Percentiles rank a stretch among this genome's conserved stretches.
These are phyloP conservation scores for Jaltomata sinuosa DNA, from an alignment of 257 asterid species.

Conservation along the genomic window DNA sequence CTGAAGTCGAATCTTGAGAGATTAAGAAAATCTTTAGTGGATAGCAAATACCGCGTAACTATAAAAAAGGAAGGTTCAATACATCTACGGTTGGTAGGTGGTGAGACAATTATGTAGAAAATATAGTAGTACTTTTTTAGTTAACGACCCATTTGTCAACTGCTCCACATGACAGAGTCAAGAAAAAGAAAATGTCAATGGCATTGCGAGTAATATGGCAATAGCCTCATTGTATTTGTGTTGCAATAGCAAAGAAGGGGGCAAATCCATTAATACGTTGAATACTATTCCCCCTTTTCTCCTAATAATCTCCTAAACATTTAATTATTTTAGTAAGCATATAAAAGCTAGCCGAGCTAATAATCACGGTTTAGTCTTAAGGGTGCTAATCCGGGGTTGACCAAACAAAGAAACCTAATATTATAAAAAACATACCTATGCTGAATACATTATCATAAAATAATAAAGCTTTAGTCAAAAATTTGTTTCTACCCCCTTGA, in stretches of 20 bases:
- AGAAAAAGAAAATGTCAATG: background rate
- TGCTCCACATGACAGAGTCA: background rate
- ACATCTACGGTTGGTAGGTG: background rate
- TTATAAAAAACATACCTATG: too few relatives aligned
- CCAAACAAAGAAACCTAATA: too few relatives aligned
- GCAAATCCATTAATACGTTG: background rate
- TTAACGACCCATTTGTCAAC: background rate
- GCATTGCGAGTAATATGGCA: background rate
- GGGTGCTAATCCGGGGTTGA: too few relatives aligned
- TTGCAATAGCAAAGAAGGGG: background rate
- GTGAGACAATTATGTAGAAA: background rate
- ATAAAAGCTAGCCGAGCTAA: background rate
- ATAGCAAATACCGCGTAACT: too few relatives aligned
- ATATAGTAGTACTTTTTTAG: background rate
- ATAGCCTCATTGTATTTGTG: background rate
- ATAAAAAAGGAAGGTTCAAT: background rate
- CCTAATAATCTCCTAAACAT: too few relatives aligned
- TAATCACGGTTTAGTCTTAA: background rate
- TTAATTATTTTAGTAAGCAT: background rate
- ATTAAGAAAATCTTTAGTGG: too few relatives aligned
- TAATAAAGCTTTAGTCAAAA: too few relatives aligned
- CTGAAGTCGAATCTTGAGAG: background rate
- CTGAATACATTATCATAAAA: too few relatives aligned
- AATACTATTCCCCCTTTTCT: background rate
- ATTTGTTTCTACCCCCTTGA: too few relatives aligned